Evolutionary conservation across 208 protist species (phyloP).

Genomic region (Histomonas meleagridis): DNA sequence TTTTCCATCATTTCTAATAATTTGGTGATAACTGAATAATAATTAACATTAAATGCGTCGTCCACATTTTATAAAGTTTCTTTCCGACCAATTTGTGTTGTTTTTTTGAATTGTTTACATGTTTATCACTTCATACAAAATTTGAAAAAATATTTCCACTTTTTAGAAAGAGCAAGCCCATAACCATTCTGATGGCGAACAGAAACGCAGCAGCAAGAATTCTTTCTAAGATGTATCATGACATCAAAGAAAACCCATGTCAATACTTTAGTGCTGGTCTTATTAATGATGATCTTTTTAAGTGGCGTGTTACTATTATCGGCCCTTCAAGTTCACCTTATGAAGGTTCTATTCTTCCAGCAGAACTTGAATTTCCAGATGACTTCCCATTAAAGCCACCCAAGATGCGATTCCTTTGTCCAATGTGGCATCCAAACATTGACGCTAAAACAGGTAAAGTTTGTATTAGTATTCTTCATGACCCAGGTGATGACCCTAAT

Average conservation of each 20-base stretch:
- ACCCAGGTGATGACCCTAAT: not conserved
- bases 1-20: too few species aligned
- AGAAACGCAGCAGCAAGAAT: not conserved
- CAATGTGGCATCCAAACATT: constrained; percentile 31
- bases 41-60: too few species aligned
- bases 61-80: too few species aligned
- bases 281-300: not conserved
- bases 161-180: too few species aligned
- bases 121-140: too few species aligned
- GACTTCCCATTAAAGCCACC: constrained; percentile 20
- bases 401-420: constrained; percentile 32
- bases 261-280: not conserved
- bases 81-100: too few species aligned
- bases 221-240: not conserved
- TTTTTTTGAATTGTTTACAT: too few species aligned
- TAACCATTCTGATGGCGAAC: too few species aligned
- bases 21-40: too few species aligned
- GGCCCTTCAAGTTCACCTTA: not conserved
- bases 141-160: too few species aligned
- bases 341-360: not conserved
- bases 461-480: constrained; percentile 26
- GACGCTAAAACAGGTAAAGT: not conserved
- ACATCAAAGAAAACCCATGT: not conserved
- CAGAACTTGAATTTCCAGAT: not conserved
- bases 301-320: not conserved